Evolutionary conservation across 129 eudicot genomes (phyloP), one percentile per base, ranked within the genome.

Genomic region (Smallanthus sonchifolius): DNA sequence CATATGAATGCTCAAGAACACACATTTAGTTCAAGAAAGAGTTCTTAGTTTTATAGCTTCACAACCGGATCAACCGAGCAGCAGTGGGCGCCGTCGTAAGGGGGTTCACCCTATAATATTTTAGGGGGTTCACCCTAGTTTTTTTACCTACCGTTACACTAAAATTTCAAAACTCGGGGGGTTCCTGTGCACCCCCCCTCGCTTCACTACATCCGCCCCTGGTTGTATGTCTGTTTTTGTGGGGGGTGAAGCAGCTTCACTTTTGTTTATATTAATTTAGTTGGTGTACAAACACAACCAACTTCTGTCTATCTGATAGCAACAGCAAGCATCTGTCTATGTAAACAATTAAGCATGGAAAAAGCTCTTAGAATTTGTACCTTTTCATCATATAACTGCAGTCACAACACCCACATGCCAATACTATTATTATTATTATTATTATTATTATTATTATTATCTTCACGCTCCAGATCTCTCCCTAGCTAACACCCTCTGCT

Each of bases 381-480:
- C 78, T 79, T 79, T 49, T 72, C 73, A 79, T 72, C 78, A 72
- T 65, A 79, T 65, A 79, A 79, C 83, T 79, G 74, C 83, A 79
- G 83, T 79, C 65, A 79, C 78, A 79, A 79, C 83, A 79, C 78
- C 78, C 83, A 72, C 51, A 72, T 72, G 28, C 74, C 60, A 51
- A 62, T 70, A 64, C n/a, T 7, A 2, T 2, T 57, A 57, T 57
- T 9, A 5, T 2, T 34, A 5, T 0, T 13, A 62, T 48, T 2
- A 6, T 13, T 15, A 48, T 13, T 6, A 6, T 2, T 15, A 44
- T 7, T 7, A 7, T 10, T 57, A 61, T 61, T 14, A 1, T 72
- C 73, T 48, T 64, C 24, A 69, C 54, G 38, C 35, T 45, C 49
- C 82, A 78, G 67, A 78, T 72, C 74, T 73, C 69, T 79, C 83